Evolutionary conservation across 257 asterid genomes (phyloP), one percentile per base, ranked within the genome.

Genomic region (Penstemon davidsonii): DNA sequence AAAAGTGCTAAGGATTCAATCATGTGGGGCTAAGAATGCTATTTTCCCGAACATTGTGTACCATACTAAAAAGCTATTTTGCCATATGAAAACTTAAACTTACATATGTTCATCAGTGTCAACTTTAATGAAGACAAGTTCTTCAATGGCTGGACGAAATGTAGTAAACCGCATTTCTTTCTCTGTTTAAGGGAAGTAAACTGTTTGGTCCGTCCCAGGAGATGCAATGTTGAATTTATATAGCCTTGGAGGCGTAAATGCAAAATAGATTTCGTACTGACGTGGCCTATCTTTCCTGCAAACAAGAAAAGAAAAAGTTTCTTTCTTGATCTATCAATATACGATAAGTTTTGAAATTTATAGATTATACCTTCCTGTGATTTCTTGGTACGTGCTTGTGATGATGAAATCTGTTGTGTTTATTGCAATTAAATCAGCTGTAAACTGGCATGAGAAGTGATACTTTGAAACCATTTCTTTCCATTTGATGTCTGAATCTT

Each of bases 401-500:
- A 90, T 90, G 86, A 92, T 73, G 81, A 92, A 90, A 84, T 92
- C 97, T 60, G 97, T 89, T 62, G 86, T 36, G 59, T 90, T 92
- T 97, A 92, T 88, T 61, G 98, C 88, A 73, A 92, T 86, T 56
- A 88, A 60, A 85, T 90, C 97, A 65, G 98, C 97, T 60, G 98
- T 78, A 51, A 92, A 89, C 80, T 92, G 97, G 81, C 96, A 89
- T 6, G 98, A n/a, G n/a, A n/a, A n/a, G n/a, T n/a, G n/a, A n/a
- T 89, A 83, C 79, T 86, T 92, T 3, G 90, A 63, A 55, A 89
- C 97, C 0, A 86, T 55, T 92, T 95, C n/a, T 79, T 87, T 89
- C 89, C 95, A 86, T 63, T 85, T 89, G 69, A 86, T 73, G 77
- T 92, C 98, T 3, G 98, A 89, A 70, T 89, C 96, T 79, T 89